Evolutionary conservation across 208 protist genomes (phyloP), one percentile per base, ranked within the genome.

Genomic region (Leishmania mexicana): DNA sequence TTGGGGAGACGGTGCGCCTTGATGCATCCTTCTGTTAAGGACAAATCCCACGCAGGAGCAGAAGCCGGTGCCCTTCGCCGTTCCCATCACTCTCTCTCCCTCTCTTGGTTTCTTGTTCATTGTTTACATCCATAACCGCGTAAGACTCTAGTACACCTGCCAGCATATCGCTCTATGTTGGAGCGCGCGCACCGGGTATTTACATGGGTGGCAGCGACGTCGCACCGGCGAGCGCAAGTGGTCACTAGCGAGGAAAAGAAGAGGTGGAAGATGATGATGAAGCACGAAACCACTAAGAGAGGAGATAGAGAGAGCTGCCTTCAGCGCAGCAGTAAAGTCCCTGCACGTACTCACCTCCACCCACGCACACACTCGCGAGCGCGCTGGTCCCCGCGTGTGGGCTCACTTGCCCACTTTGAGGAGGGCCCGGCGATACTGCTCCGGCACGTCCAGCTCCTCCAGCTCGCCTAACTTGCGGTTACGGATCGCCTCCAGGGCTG

Each of bases 401-500:
- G 15, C 49, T 65, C 86, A 90, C 60, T 92, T 92, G 57, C 87
- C 88, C n/a, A 84, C 90, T 13, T 81, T 74, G 65, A 91, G 78
- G 10, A 98, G 80, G 10, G 92, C 95, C 54, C 88, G 78, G 38
- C 83, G 89, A 84, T 96, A 98, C 85, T 97, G 90, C 54, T 96
- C 91, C 3, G 95, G 95, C 11, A 93, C 94, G 35, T 88, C 88
- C 42, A 96, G 85, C 24, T 88, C 78, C 65, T 96, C 89, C 62
- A 98, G 84, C 83, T 98, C 93, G 28, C 80, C 76, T 38, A 97
- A 73, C 80, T 98, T 98, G 35, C 92, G 85, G 78, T 94, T 82
- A 21, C 96, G 90, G 68, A 99, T 97, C 38, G 86, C 88, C 79
- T 98, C 96, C 60, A 99, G 81, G 0, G 95, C 92, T n/a, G 90